A percentile compares a stretch with the other conserved stretches of the same genome.
phyloP scores from a whole-genome alignment of 208 protist genomes.

The Herpetomonas tarakana region DNA sequence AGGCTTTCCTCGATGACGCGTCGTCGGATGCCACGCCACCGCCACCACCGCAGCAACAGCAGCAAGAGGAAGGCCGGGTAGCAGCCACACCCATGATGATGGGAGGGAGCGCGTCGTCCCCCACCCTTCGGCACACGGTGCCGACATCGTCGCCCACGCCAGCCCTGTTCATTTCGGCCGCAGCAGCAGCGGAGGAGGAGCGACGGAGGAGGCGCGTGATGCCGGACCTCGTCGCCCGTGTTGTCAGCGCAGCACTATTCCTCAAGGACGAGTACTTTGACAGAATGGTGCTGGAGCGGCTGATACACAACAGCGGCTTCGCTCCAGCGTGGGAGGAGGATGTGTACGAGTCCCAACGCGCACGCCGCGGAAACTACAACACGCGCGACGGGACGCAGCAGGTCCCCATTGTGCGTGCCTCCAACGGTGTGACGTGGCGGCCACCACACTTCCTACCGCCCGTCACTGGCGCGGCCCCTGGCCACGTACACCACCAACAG shows the following conservation, averaged over 20 bases:
- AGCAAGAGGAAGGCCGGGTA: neutral
- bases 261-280: slow-evolving; percentile 90
- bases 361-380: neutral
- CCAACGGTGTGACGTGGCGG: neutral
- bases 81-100: neutral
- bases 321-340: neutral
- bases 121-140: slow-evolving; percentile 1
- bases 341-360: too few species aligned
- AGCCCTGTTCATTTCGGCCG: neutral
- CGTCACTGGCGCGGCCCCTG: neutral
- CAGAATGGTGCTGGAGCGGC: slow-evolving; percentile 67
- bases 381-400: neutral
- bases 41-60: neutral
- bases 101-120: neutral
- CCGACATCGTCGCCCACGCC: neutral
- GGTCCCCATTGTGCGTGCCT: neutral
- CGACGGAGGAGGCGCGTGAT: too few species aligned
- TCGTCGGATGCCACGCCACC: neutral
- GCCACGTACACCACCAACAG: too few species aligned
- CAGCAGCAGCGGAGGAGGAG: neutral
- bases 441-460: neutral
- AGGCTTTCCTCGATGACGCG: neutral
- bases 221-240: slow-evolving; percentile 63
- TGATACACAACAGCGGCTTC: slow-evolving; percentile 13
- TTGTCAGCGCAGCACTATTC: slow-evolving; percentile 56